Percentiles rank a stretch among this genome's conserved stretches.
phyloP scores from a whole-genome alignment of 352 stramenopile genomes.

The Peronospora belbahrii region DNA sequence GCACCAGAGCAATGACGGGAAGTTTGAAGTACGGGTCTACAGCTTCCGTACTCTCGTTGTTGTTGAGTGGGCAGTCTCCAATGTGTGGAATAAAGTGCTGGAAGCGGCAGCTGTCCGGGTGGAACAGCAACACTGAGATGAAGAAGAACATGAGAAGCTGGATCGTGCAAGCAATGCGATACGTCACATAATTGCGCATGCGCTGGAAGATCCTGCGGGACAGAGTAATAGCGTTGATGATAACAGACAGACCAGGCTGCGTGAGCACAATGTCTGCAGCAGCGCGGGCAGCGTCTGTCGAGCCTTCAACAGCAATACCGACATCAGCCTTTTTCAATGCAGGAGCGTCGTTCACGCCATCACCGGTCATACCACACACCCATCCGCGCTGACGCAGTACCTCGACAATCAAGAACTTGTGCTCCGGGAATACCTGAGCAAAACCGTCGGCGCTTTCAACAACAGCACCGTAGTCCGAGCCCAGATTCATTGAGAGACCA shows the following conservation, averaged over 20 bases:
- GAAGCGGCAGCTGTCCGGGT: slow-evolving; percentile 72
- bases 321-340: slow-evolving; percentile 65
- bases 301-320: slow-evolving; percentile 74
- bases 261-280: slow-evolving; percentile 92
- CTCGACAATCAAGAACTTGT: slow-evolving; percentile 90
- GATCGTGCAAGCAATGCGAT: slow-evolving; percentile 88
- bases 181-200: slow-evolving; percentile 92
- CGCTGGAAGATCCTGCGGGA: slow-evolving; percentile 91
- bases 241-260: slow-evolving; percentile 88
- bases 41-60: slow-evolving; percentile 35
- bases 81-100: slow-evolving; percentile 51
- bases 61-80: slow-evolving; percentile 43
- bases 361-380: slow-evolving; percentile 72
- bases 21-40: slow-evolving; percentile 87
- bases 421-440: slow-evolving; percentile 87
- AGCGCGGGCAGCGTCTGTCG: slow-evolving; percentile 82
- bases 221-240: slow-evolving; percentile 86
- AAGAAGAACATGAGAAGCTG: slow-evolving; percentile 92
- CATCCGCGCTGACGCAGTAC: slow-evolving; percentile 73
- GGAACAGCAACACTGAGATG: slow-evolving; percentile 86
- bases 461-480: slow-evolving; percentile 65
- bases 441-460: slow-evolving; percentile 92
- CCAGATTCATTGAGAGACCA: slow-evolving; percentile 43
- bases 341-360: slow-evolving; percentile 60
- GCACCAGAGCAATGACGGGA: slow-evolving; percentile 88